Evolutionary conservation across 257 asterid genomes (phyloP), one percentile per base, ranked within the genome.

Genomic region (Orobanche coerulescens): DNA sequence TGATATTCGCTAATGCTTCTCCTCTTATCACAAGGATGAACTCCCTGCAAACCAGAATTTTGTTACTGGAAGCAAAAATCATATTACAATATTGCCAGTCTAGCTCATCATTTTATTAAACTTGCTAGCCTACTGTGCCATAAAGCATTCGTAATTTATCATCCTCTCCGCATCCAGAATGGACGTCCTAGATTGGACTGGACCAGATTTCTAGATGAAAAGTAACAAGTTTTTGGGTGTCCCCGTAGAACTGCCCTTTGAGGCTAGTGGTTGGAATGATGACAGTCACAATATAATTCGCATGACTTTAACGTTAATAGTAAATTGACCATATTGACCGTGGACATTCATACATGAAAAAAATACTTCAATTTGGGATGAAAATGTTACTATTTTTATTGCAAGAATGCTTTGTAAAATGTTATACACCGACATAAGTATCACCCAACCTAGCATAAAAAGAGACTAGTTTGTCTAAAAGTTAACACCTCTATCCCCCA

Each of bases 21-120:
- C 73, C 97, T 78, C 83, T 73, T 78, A 72, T 90, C 97, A 67
- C 97, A 90, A 64, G 97, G 97, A 87, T 84, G 95, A 76, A 90
- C 88, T 68, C 97, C 97, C 97, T 90, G 82, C 72, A 67, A 47
- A 54, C 19, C 55, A 70, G 23, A 62, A 53, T 68, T 20, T 5
- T 25, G 51, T 36, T 37, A 58, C 63, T 26, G 57, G 33, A 64
- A 47, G 55, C 25, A 16, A 33, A 20, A 34, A 3, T 10, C 36
- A 25, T 52, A 25, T 6, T 14, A n/a, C n/a, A 5, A 63, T 33
- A 30, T 26, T 44, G 24, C 8, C 20, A 43, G 14, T 49, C 30
- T 47, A 61, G 16, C 25, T 6, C 57, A 62, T 49, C 22, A 46
- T 66, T 61, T 36, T 37, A 23, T 54, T 37, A 31, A 44, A 55